Base-by-base conservation (phyloP, 495 filamentous ascomycete species). In the Pyrenula massariospora region DNA sequence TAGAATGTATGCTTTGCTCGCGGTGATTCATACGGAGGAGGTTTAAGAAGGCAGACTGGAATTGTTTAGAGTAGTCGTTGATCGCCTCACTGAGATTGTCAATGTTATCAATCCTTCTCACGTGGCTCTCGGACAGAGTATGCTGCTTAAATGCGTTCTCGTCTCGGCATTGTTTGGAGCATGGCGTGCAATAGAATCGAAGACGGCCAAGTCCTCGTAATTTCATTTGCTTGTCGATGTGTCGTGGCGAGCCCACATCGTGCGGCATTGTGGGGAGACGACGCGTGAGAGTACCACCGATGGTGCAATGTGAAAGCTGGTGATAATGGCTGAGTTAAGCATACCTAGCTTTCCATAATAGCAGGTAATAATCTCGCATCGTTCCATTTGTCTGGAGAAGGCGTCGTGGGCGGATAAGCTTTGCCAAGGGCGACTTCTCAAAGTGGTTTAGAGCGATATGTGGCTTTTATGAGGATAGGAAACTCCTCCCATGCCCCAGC, bases 171-270 rank as follows among this genome's bases (percentile, higher is more conserved):
- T 80, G 74, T 15, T 66, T 65, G 54, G 75, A 63, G 60, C 76
- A 79, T 47, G 70, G 68, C 54, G 74, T 69, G 56, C 71, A 75
- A 69, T 89, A 95, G 85, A 87, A 96, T 54, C 91, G 78, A 2
- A 96, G 75, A 0, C 91, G 78, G 59, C 89, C 87, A 1, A 96
- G 76, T 48, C 92, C 92, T 72, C n/a, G n/a, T n/a, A n/a, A n/a
- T n/a, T n/a, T n/a, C n/a, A n/a, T n/a, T n/a, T n/a, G n/a, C n/a
- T n/a, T n/a, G n/a, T n/a, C n/a, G n/a, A n/a, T n/a, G n/a, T n/a
- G n/a, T n/a, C n/a, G n/a, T n/a, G n/a, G n/a, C n/a, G n/a, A n/a
- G n/a, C n/a, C n/a, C n/a, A n/a, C n/a, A n/a, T n/a, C n/a, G n/a
- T n/a, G n/a, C n/a, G n/a, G n/a, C n/a, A n/a, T n/a, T n/a, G n/a